Evolutionary conservation across 768 basidiomycete species (phyloP).

Genomic region (Gautieria morchelliformis): DNA sequence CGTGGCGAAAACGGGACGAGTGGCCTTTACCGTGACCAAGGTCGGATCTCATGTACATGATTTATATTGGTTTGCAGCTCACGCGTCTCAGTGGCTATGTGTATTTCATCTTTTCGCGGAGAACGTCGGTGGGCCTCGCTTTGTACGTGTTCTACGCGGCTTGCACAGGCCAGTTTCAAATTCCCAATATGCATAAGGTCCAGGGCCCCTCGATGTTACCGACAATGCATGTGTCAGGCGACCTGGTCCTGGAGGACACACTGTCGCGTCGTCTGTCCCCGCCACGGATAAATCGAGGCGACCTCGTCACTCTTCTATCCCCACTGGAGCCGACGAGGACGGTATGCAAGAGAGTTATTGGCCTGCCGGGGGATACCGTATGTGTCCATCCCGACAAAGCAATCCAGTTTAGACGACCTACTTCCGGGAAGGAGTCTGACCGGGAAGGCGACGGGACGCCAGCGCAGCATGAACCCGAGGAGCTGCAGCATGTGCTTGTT

Average conservation of each 20-base stretch:
- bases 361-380: slow-evolving; percentile 80
- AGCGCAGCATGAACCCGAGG: slow-evolving; percentile 27
- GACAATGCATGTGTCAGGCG: slow-evolving; percentile 50
- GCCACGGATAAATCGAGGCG: slow-evolving; percentile 52
- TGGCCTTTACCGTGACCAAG: not conserved
- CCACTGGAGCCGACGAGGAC: slow-evolving; percentile 56
- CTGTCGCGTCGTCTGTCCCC: slow-evolving; percentile 41
- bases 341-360: slow-evolving; percentile 85
- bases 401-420: too few relatives aligned
- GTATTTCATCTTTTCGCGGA: slow-evolving; percentile 54
- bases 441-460: too few relatives aligned
- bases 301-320: slow-evolving; percentile 63
- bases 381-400: slow-evolving; percentile 42
- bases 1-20: not conserved
- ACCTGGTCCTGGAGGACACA: slow-evolving; percentile 55
- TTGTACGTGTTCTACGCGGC: slow-evolving; percentile 27
- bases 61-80: not conserved
- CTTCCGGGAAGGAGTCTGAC: too few relatives aligned
- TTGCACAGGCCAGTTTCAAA: not conserved
- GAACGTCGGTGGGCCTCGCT: slow-evolving; percentile 47
- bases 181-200: slow-evolving; percentile 33
- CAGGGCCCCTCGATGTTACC: slow-evolving; percentile 75
- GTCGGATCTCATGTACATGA: not conserved
- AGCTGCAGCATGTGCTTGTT: slow-evolving; percentile 60
- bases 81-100: slow-evolving; percentile 23